Percentiles rank a stretch among this genome's conserved stretches.
Conservation (phyloP, 2,329 filamentous ascomycete species). For the Myotisia sp. region DNA sequence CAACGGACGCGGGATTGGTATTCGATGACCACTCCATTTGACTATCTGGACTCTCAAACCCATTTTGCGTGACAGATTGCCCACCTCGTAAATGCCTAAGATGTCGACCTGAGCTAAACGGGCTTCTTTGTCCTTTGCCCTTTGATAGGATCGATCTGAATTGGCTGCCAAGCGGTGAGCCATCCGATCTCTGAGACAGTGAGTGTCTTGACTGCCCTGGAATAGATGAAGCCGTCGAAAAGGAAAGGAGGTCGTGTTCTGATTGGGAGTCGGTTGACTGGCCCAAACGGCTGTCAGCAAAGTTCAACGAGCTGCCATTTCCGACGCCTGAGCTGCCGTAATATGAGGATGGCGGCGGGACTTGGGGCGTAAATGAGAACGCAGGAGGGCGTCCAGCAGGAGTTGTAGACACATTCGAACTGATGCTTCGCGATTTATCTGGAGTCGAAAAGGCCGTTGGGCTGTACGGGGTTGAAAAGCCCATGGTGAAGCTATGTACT, state of each 20-base stretch:
- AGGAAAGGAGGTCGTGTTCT: conserved; percentile 25
- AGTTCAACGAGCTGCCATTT: conserved; percentile 16
- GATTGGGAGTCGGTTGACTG: conserved; percentile 24
- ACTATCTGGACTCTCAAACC: neutral
- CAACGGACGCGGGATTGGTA: neutral
- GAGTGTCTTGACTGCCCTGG: conserved; percentile 13
- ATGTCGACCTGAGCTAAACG: conserved; percentile 1
- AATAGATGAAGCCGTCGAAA: conserved; percentile 24
- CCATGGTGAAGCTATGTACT: conserved; percentile 14
- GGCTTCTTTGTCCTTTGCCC: neutral
- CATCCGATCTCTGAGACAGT: conserved; percentile 8
- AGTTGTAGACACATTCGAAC: conserved; percentile 39
- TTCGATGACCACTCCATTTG: conserved; percentile 2
- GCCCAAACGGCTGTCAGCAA: conserved; percentile 26
- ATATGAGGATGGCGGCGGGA: conserved; percentile 31
- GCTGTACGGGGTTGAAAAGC: conserved; percentile 23
- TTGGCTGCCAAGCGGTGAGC: neutral
- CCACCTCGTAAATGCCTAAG: neutral
- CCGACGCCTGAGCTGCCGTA: conserved; percentile 39
- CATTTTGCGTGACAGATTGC: neutral
- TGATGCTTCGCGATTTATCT: conserved; percentile 23
- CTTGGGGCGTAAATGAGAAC: conserved; percentile 43
- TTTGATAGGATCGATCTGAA: conserved; percentile 1
- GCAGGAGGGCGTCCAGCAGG: conserved; percentile 43
- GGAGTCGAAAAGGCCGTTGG: conserved; percentile 28